A percentile compares a stretch with the other conserved stretches of the same genome.
These are phyloP conservation scores for Moesziomyces sp. DNA, from an alignment of 1,284 basidiomycete genomes.

Conservation along the genomic window DNA sequence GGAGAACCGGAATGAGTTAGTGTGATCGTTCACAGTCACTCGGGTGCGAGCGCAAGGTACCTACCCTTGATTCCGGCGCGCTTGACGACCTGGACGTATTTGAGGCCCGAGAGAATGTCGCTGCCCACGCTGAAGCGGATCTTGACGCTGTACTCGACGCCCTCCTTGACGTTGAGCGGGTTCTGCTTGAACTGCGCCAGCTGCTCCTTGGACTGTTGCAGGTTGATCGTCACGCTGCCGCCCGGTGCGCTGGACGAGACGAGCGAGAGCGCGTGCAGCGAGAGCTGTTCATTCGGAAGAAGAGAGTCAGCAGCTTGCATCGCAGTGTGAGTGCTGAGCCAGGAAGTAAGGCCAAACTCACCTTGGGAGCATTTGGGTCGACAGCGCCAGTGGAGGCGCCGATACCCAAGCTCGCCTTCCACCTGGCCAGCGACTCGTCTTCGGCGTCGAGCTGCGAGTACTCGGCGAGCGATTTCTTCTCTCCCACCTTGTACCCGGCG, in stretches of 20 bases:
- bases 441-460: constrained; percentile 78
- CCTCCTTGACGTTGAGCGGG: constrained; percentile 74
- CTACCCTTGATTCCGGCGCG: constrained; percentile 73
- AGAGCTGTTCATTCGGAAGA: constrained; percentile 32
- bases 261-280: constrained; percentile 69
- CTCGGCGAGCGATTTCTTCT: constrained; percentile 71
- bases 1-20: not conserved
- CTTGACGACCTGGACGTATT: constrained; percentile 82
- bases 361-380: constrained; percentile 63
- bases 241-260: constrained; percentile 68
- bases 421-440: constrained; percentile 82
- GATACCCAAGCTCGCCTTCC: constrained; percentile 90
- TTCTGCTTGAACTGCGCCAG: constrained; percentile 71
- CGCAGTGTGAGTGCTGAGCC: not conserved
- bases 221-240: constrained; percentile 69
- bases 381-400: constrained; percentile 69
- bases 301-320: constrained; percentile 2
- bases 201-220: constrained; percentile 69
- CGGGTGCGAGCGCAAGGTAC: not conserved
- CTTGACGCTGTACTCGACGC: constrained; percentile 79
- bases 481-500: constrained; percentile 67
- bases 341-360: constrained; percentile 1
- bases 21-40: not conserved
- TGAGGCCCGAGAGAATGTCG: constrained; percentile 83
- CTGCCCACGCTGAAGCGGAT: constrained; percentile 80